Conservation (phyloP, 148 eudicot species). For the Silene latifolia region DNA sequence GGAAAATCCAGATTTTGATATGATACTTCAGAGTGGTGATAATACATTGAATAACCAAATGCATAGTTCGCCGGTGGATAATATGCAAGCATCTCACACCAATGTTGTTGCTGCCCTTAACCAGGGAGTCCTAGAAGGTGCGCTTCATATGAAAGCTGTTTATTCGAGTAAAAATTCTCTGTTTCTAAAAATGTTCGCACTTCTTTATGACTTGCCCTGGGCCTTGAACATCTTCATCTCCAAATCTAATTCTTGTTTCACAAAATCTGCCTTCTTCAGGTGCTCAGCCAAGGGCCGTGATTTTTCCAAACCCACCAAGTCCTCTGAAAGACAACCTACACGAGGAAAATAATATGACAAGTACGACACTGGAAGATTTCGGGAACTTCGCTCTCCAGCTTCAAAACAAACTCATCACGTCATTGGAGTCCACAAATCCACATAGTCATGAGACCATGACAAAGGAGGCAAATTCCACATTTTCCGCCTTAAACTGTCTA, state of each 20-base stretch:
- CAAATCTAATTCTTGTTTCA: slow-evolving; percentile 1
- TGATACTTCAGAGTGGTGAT: not conserved
- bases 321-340: too few species aligned
- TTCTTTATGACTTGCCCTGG: not conserved
- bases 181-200: not conserved
- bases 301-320: not conserved
- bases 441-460: slow-evolving; percentile 20
- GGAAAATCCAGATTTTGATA: not conserved
- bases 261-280: not conserved
- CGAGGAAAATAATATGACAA: slow-evolving; percentile 16
- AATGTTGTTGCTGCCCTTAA: not conserved
- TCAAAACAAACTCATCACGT: slow-evolving; percentile 13
- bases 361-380: slow-evolving; percentile 11
- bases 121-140: slow-evolving; percentile 12
- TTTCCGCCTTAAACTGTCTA: slow-evolving; percentile 11
- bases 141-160: not conserved
- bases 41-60: not conserved
- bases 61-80: not conserved
- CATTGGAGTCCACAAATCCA: slow-evolving; percentile 16
- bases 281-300: not conserved
- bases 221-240: slow-evolving; percentile 1
- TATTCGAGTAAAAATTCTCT: not conserved
- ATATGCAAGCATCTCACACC: slow-evolving; percentile 6
- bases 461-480: slow-evolving; percentile 17
- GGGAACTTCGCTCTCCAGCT: slow-evolving; percentile 12